Evolutionary conservation across 2,329 filamentous ascomycete species (phyloP).

Genomic region (Myrmaecium sp.): DNA sequence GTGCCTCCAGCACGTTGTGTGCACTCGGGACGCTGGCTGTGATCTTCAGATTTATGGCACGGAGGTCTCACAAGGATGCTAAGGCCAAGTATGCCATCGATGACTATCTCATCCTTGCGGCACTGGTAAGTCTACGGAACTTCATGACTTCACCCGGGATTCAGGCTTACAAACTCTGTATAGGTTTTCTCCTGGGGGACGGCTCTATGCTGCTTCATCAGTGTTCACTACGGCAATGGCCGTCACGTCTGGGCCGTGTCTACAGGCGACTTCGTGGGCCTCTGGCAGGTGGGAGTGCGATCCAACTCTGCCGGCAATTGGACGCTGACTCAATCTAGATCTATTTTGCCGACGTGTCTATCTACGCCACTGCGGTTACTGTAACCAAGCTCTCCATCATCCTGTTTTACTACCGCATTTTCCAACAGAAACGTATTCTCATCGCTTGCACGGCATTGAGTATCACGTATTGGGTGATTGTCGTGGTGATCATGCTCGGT

Average conservation of each 20-base stretch:
- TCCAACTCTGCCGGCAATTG: background rate
- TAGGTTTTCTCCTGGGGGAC: conserved; percentile 4
- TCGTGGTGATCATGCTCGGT: conserved; percentile 26
- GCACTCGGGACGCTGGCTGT: conserved; percentile 1
- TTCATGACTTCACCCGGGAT: too few relatives aligned
- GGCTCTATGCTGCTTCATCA: conserved; percentile 3
- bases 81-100: too few relatives aligned
- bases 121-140: conserved; percentile 1
- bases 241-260: conserved; percentile 1
- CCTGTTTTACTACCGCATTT: conserved; percentile 38
- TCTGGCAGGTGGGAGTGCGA: conserved; percentile 4
- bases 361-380: conserved; percentile 38
- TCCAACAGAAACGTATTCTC: conserved; percentile 30
- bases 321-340: too few relatives aligned
- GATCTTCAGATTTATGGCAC: conserved; percentile 1
- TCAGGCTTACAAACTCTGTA: too few relatives aligned
- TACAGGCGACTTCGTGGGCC: background rate
- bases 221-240: conserved; percentile 2
- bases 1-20: background rate
- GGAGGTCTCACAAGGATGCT: background rate
- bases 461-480: conserved; percentile 25
- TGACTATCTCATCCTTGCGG: conserved; percentile 2
- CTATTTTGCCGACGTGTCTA: conserved; percentile 6
- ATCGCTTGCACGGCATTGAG: conserved; percentile 27
- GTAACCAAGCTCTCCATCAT: conserved; percentile 37